Evolutionary conservation across 495 filamentous ascomycete genomes (phyloP).

Genomic region (Aspergillus nidulans): DNA sequence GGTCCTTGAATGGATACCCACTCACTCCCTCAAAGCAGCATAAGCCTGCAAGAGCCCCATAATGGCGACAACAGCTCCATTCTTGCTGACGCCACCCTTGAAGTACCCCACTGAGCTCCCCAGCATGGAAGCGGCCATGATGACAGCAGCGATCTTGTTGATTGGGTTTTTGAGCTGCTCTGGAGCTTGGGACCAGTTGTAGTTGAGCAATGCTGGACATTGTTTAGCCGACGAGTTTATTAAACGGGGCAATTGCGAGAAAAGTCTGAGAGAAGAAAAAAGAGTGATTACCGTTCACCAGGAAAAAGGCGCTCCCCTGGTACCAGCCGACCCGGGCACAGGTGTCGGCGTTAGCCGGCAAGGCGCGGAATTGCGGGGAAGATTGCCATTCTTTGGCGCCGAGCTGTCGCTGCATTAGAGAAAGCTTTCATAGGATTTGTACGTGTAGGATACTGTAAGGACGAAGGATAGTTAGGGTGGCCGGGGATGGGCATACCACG

Average conservation of each 20-base stretch:
- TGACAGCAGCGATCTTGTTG: slow-evolving; percentile 22
- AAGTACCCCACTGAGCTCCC: slow-evolving; percentile 29
- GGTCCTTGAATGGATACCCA: too few species aligned
- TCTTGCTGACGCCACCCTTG: slow-evolving; percentile 14
- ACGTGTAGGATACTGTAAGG: too few species aligned
- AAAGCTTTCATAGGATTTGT: neutral
- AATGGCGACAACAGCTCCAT: slow-evolving; percentile 15
- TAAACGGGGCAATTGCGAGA: neutral
- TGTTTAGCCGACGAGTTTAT: neutral
- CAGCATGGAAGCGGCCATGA: slow-evolving; percentile 21
- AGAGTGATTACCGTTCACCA: slow-evolving; percentile 22
- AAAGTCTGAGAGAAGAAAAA: neutral
- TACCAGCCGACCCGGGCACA: slow-evolving; percentile 30
- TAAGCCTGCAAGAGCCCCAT: slow-evolving; percentile 25
- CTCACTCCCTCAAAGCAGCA: slow-evolving; percentile 20
- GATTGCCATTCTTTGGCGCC: slow-evolving; percentile 20
- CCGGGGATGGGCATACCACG: slow-evolving; percentile 12
- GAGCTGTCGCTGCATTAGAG: slow-evolving; percentile 6
- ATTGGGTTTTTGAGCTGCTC: slow-evolving; percentile 19
- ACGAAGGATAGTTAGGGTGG: neutral
- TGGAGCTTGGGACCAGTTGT: slow-evolving; percentile 24
- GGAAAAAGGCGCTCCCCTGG: slow-evolving; percentile 28
- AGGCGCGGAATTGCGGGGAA: slow-evolving; percentile 17
- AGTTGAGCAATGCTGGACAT: slow-evolving; percentile 24
- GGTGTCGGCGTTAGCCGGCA: slow-evolving; percentile 25